Percentiles rank a stretch among this genome's conserved stretches.
Conservation (phyloP, 352 stramenopile species). For the Phytophthora capsici region DNA sequence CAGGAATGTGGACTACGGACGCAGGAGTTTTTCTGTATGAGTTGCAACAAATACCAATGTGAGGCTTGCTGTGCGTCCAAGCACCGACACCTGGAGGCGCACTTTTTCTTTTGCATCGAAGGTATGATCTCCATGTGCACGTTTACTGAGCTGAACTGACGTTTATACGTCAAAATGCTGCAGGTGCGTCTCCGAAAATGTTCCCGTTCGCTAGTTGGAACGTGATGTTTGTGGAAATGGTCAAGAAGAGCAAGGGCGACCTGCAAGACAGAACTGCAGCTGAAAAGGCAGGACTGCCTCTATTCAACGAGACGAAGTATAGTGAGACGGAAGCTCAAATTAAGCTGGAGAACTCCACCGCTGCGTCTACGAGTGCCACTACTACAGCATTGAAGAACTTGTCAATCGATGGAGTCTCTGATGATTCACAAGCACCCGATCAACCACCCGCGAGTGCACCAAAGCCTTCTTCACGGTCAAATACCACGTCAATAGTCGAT, state of each 20-base stretch:
- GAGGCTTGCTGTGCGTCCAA: slow-evolving; percentile 56
- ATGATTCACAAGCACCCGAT: not conserved
- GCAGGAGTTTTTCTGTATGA: slow-evolving; percentile 62
- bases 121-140: slow-evolving; percentile 25
- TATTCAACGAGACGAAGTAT: slow-evolving; percentile 9
- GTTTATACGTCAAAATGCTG: not conserved
- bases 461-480: slow-evolving; percentile 14
- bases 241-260: slow-evolving; percentile 44
- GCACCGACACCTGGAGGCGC: slow-evolving; percentile 38
- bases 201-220: slow-evolving; percentile 58
- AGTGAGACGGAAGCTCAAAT: slow-evolving; percentile 14
- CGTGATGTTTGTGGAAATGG: slow-evolving; percentile 47
- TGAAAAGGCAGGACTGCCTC: not conserved
- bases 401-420: slow-evolving; percentile 22
- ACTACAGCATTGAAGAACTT: slow-evolving; percentile 31
- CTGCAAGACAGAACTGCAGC: slow-evolving; percentile 30
- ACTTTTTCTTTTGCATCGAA: slow-evolving; percentile 71
- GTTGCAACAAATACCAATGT: slow-evolving; percentile 65
- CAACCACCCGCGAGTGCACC: slow-evolving; percentile 13
- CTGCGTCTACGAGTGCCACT: slow-evolving; percentile 18
- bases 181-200: slow-evolving; percentile 50
- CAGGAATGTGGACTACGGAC: slow-evolving; percentile 50
- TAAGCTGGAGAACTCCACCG: slow-evolving; percentile 26
- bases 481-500: slow-evolving; percentile 39
- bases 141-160: too few relatives aligned